Evolutionary conservation across 257 asterid genomes (phyloP), one percentile per base, ranked within the genome.

Genomic region (Jaltomata sinuosa): DNA sequence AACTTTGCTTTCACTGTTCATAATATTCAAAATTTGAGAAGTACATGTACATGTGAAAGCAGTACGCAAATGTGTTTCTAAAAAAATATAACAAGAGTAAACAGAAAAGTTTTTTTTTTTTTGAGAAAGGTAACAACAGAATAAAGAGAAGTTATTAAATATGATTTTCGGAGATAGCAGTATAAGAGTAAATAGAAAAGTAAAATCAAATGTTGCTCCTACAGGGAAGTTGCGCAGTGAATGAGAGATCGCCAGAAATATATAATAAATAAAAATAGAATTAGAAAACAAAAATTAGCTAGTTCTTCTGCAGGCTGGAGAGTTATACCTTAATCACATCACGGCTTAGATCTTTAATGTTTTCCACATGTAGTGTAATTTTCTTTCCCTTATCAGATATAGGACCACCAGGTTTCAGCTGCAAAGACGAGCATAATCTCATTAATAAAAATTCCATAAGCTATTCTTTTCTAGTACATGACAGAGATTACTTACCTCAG

Each of bases 341-440:
- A 84, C 99, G 93, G 89, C 91, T 91, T 72, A 97, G 97, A 87
- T 97, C 99, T 88, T 89, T 92, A 72, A 85, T 36, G 77, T 91
- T 94, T 90, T 91, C 90, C 85, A 95, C 97, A 19, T 50, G 90
- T 82, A 97, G 92, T 12, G 72, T 79, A 77, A 92, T 97, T 90
- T 82, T 97, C 90, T 93, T 97, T 64, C 99, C 99, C 87, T 94
- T 92, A 10, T 88, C 95, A 71, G 98, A 92, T 79, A 97, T 95
- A 65, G 89, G 88, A 45, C 98, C 99, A 72, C 99, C 99, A 61
- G 97, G 89, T 81, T 97, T 97, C 87, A 97, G 92, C 99, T 95
- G 93, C 80, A 89, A 81, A 81, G 71, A 45, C 45, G 52, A 83
- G 16, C 36, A 87, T 25, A 67, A 85, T 85, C 85, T 21, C 84